These are phyloP conservation scores for Lactifluus pinguis DNA, from an alignment of 768 basidiomycete genomes.

Conservation along the genomic window DNA sequence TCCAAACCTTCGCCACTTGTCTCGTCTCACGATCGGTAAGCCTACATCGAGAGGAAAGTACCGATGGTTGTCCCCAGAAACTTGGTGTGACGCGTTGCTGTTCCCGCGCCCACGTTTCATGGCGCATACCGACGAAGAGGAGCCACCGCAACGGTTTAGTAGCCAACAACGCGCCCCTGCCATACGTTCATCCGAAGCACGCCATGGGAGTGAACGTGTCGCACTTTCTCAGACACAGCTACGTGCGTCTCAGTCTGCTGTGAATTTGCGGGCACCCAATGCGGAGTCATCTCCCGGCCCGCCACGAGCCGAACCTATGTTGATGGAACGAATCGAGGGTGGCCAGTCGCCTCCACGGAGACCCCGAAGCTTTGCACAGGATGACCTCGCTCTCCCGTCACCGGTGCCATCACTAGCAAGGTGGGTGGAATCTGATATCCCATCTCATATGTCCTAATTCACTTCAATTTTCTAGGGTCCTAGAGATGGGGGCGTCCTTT, in stretches of 20 bases:
- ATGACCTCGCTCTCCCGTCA: slow-evolving; percentile 50
- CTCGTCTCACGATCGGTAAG: slow-evolving; percentile 16
- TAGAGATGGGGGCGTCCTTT: slow-evolving; percentile 53
- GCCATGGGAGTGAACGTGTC: background rate
- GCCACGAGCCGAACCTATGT: slow-evolving; percentile 13
- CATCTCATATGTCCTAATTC: background rate
- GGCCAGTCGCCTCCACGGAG: slow-evolving; percentile 22
- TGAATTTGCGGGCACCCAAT: background rate
- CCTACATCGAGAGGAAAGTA: slow-evolving; percentile 35
- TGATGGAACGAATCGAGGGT: background rate
- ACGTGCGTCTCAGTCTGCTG: slow-evolving; percentile 1
- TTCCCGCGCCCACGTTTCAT: slow-evolving; percentile 70
- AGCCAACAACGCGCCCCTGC: background rate
- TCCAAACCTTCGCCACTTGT: slow-evolving; percentile 44
- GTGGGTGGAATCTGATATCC: slow-evolving; percentile 25
- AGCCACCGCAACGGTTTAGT: slow-evolving; percentile 13
- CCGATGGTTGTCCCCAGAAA: slow-evolving; percentile 64
- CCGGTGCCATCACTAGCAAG: slow-evolving; percentile 48
- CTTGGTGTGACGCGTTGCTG: slow-evolving; percentile 74
- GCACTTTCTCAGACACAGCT: background rate
- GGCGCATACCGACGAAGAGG: slow-evolving; percentile 30
- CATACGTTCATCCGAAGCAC: background rate
- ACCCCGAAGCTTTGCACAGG: slow-evolving; percentile 51
- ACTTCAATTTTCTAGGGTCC: slow-evolving; percentile 37
- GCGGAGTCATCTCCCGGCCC: slow-evolving; percentile 9